Conservation (phyloP, 2,329 filamentous ascomycete species). For the Xylariaceae sp. region DNA sequence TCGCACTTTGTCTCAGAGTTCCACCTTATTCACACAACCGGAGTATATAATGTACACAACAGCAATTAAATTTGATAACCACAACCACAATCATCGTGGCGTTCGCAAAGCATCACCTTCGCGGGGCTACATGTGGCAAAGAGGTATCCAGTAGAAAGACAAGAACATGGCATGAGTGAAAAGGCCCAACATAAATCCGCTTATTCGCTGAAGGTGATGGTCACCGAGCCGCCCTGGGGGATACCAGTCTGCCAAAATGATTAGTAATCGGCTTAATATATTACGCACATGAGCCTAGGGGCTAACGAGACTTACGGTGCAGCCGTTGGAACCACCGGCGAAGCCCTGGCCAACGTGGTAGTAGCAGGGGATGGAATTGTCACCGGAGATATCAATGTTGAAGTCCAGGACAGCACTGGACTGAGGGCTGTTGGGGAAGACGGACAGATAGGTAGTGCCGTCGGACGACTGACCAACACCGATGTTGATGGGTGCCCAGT, state of each 20-base stretch:
- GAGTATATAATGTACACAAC: slow-evolving; percentile 31
- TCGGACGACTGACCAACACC: slow-evolving; percentile 64
- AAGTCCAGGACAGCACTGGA: slow-evolving; percentile 67
- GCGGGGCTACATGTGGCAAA: slow-evolving; percentile 30
- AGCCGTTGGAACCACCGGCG: slow-evolving; percentile 58
- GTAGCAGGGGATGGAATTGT: slow-evolving; percentile 56
- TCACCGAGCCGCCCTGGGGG: slow-evolving; percentile 38
- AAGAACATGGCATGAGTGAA: slow-evolving; percentile 26
- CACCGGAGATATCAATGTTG: slow-evolving; percentile 71
- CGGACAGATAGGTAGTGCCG: slow-evolving; percentile 71
- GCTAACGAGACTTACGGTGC: slow-evolving; percentile 64
- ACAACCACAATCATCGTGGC: slow-evolving; percentile 25
- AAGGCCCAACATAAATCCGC: slow-evolving; percentile 11
- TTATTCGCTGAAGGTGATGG: slow-evolving; percentile 43
- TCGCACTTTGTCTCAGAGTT: not conserved
- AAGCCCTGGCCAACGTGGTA: slow-evolving; percentile 60
- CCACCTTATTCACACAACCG: slow-evolving; percentile 10
- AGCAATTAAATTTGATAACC: slow-evolving; percentile 34
- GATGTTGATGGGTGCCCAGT: slow-evolving; percentile 84
- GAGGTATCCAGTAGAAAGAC: slow-evolving; percentile 35
- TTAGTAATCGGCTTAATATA: not conserved
- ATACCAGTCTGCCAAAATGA: slow-evolving; percentile 41
- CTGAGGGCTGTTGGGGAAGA: slow-evolving; percentile 81
- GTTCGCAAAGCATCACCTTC: slow-evolving; percentile 24
- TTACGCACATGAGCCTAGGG: slow-evolving; percentile 19